phyloP scores from a whole-genome alignment of 2,329 filamentous ascomycete species.

The Sporothrix pallida region DNA sequence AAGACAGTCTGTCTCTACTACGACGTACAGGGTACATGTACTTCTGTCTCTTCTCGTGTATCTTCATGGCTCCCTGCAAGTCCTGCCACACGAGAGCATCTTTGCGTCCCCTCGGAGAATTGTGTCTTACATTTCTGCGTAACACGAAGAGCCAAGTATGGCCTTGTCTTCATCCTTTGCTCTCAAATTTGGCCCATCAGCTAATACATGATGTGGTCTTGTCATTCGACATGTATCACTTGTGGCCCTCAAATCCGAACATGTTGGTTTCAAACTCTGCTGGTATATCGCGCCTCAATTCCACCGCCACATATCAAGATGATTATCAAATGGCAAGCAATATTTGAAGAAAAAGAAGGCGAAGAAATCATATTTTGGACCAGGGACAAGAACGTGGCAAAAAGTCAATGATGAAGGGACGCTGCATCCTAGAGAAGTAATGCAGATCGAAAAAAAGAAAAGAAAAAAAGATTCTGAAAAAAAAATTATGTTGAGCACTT shows the following conservation, averaged over 20 bases:
- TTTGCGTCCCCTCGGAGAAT: conserved; percentile 22
- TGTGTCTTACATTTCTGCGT: conserved; percentile 23
- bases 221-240: neutral
- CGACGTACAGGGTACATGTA: too few species aligned
- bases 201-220: too few species aligned
- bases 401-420: neutral
- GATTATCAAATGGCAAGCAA: too few species aligned
- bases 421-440: neutral
- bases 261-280: neutral
- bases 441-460: neutral
- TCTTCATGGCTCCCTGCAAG: neutral
- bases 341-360: neutral
- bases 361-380: neutral
- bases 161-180: neutral
- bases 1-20: neutral
- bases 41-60: neutral
- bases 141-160: neutral
- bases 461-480: too few species aligned
- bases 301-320: neutral
- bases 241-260: neutral
- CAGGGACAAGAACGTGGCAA: neutral
- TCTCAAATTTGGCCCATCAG: neutral
- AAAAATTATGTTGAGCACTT: too few species aligned
- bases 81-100: conserved; percentile 14
- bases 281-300: neutral